Evolutionary conservation across 305 asterid genomes (phyloP), one percentile per base, ranked within the genome.

Genomic region (Ruellia speciosa): DNA sequence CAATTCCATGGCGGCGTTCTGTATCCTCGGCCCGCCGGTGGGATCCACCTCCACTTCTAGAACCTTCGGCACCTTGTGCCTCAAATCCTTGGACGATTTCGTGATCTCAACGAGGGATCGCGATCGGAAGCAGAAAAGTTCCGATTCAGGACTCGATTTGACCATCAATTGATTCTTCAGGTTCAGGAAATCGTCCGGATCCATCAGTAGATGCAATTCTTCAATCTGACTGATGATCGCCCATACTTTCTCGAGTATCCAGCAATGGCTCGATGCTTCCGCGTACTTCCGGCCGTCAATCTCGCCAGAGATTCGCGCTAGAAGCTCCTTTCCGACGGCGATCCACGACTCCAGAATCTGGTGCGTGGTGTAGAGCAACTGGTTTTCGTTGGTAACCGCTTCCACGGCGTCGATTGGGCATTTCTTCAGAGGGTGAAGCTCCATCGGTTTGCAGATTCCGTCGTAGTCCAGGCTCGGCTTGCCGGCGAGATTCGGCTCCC

Each of bases 21-120:
- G 97, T n/a, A 90, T 78, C 68, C 96, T 77, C 50, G 95, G 97
- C 0, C 97, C 95, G 4, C 97, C 97, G 18, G 76, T 81, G 0
- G 94, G 96, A 63, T 90, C 96, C 54, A 86, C 97, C 72, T 79
- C 95, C 63, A 77, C 96, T 5, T 73, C 93, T 18, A 86, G 70
- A 11, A 90, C 76, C 51, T 63, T 70, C 51, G 97, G 97, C n/a
- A 90, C 88, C 63, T 67, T 84, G 62, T 90, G 90, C 72, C 75
- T 81, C 74, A 90, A 61, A 56, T 83, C 89, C 78, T 87, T 87
- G 0, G 88, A 86, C 0, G 58, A 57, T 53, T 69, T 79, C 13
- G 96, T 87, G 63, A 87, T 73, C 9, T 73, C 86, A 0, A 87
- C 77, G 34, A 90, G 78, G 0, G 71, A 76, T 5, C 79, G 76